Conservation (phyloP, 202 grass and related monocot species). For the Schoenoplectus tabernaemontani region DNA sequence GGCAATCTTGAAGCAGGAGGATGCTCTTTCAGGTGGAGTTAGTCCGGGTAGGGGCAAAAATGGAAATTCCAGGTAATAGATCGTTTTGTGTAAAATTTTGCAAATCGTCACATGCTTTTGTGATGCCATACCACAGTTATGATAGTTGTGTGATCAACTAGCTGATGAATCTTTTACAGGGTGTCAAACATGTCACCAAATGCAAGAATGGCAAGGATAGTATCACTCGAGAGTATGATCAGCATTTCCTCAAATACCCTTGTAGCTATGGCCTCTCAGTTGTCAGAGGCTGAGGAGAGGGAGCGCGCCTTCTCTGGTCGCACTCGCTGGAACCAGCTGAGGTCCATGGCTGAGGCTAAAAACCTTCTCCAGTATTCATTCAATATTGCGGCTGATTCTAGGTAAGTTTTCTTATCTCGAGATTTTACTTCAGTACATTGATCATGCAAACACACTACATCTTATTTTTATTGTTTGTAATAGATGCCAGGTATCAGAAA, state of each 20-base stretch:
- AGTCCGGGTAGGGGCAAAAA: constrained; percentile 71
- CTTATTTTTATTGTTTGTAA: constrained; percentile 24
- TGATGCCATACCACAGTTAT: background rate
- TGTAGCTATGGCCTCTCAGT: constrained; percentile 95
- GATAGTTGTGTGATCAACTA: background rate
- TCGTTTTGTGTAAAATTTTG: background rate
- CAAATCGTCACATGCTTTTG: background rate
- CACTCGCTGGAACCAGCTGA: constrained; percentile 85
- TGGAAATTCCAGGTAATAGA: constrained; percentile 64
- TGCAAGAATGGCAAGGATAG: constrained; percentile 77
- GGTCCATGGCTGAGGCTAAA: constrained; percentile 95
- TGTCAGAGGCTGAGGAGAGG: constrained; percentile 97
- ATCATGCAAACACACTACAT: background rate
- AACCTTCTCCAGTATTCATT: constrained; percentile 84
- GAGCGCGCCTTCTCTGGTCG: constrained; percentile 81
- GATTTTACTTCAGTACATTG: background rate
- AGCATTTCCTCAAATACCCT: constrained; percentile 91
- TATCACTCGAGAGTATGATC: constrained; percentile 97
- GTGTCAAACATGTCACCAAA: constrained; percentile 74
- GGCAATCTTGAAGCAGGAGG: constrained; percentile 75
- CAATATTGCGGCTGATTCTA: constrained; percentile 79
- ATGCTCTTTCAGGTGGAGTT: constrained; percentile 38
- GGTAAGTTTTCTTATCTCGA: constrained; percentile 32
- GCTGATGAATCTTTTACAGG: constrained; percentile 34
- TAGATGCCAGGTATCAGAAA: constrained; percentile 80